A percentile compares a stretch with the other conserved stretches of the same genome.
These are phyloP conservation scores for Xerocomellus dryophilus DNA, from an alignment of 768 basidiomycete species.

Conservation along the genomic window DNA sequence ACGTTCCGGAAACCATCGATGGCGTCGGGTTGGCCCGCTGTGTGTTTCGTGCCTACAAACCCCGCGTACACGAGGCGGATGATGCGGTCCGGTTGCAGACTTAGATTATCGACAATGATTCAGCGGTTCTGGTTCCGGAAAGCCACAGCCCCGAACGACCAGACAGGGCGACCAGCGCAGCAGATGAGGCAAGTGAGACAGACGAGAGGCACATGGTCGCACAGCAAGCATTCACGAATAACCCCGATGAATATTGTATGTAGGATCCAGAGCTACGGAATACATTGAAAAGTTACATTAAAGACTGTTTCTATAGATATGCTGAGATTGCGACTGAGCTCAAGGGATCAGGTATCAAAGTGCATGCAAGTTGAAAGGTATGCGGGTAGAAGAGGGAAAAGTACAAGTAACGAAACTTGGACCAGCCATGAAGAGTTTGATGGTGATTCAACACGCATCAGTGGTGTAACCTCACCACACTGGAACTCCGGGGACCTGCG, in stretches of 20 bases:
- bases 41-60: not conserved
- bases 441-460: slow-evolving; percentile 10
- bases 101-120: slow-evolving; percentile 3
- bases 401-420: slow-evolving; percentile 8
- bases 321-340: slow-evolving; percentile 19
- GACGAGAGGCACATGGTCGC: no score
- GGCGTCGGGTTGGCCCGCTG: not conserved
- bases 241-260: slow-evolving; percentile 20
- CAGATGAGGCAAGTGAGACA: not conserved
- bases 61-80: not conserved
- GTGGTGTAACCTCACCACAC: slow-evolving; percentile 3
- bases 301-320: slow-evolving; percentile 28
- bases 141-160: not conserved
- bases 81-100: not conserved
- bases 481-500: slow-evolving; percentile 3
- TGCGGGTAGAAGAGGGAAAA: slow-evolving; percentile 4
- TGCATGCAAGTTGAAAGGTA: slow-evolving; percentile 14
- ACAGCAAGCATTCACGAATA: slow-evolving; percentile 10
- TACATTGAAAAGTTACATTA: slow-evolving; percentile 27
- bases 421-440: slow-evolving; percentile 18
- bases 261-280: slow-evolving; percentile 19
- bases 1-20: slow-evolving; percentile 6
- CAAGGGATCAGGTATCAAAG: slow-evolving; percentile 22
- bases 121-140: not conserved
- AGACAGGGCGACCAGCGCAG: not conserved